These are phyloP conservation scores for Dysphania ambrosioides DNA, from an alignment of 148 eudicot species.

Conservation along the genomic window DNA sequence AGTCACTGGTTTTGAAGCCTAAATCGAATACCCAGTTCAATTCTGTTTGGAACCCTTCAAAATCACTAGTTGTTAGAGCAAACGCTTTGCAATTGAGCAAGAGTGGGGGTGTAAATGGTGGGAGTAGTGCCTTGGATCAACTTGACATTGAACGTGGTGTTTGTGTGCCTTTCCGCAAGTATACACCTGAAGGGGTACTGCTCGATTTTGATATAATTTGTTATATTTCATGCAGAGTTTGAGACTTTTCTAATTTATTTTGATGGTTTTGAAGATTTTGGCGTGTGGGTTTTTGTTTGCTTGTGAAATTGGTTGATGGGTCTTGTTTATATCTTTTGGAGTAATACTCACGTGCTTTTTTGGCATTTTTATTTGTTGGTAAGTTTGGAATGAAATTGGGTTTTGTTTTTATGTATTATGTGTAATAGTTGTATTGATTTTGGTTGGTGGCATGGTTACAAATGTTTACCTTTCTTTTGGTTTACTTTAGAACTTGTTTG, in stretches of 20 bases:
- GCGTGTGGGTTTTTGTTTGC: slow-evolving; percentile 8
- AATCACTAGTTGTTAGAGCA: slow-evolving; percentile 18
- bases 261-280: not conserved
- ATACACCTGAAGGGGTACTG: slow-evolving; percentile 69
- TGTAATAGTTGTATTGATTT: not conserved
- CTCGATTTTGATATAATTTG: no score
- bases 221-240: not conserved
- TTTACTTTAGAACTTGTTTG: no score
- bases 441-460: not conserved
- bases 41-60: slow-evolving; percentile 15
- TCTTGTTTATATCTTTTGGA: not conserved
- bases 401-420: not conserved
- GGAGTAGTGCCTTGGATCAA: slow-evolving; percentile 68
- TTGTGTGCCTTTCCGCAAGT: slow-evolving; percentile 95
- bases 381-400: not conserved
- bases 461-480: not conserved
- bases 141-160: slow-evolving; percentile 95
- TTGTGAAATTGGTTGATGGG: slow-evolving; percentile 11
- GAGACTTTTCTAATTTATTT: not conserved
- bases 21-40: slow-evolving; percentile 16
- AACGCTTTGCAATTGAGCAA: slow-evolving; percentile 34
- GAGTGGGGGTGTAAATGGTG: slow-evolving; percentile 14
- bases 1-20: slow-evolving; percentile 6
- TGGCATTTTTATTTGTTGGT: not conserved
- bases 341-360: not conserved